A percentile compares a stretch with the other conserved stretches of the same genome.
phyloP scores from a whole-genome alignment of 306 rosid genomes.

The Clitoria ternatea region DNA sequence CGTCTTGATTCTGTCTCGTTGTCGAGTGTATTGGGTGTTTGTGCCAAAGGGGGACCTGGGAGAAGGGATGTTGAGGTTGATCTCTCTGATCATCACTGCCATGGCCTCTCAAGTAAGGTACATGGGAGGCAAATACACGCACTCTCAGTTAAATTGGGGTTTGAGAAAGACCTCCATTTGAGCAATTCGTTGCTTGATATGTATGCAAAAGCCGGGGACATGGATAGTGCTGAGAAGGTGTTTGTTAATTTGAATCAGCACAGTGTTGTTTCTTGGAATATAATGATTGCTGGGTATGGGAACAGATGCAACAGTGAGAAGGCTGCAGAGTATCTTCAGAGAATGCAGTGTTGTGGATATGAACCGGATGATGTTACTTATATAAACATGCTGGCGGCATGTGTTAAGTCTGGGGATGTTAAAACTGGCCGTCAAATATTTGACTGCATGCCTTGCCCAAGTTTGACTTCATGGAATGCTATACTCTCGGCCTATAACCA shows the following conservation, averaged over 20 bases:
- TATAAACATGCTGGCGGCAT: conserved; percentile 59
- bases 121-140: conserved; percentile 55
- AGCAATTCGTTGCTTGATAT: conserved; percentile 70
- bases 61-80: conserved; percentile 42
- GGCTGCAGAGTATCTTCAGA: conserved; percentile 46
- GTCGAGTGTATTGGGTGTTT: conserved; percentile 58
- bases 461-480: conserved; percentile 74
- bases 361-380: conserved; percentile 71
- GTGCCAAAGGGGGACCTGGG: conserved; percentile 42
- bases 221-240: conserved; percentile 56
- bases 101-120: conserved; percentile 11
- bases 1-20: conserved; percentile 59
- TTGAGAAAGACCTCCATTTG: conserved; percentile 60
- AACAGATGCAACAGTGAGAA: conserved; percentile 37
- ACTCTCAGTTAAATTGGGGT: conserved; percentile 57
- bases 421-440: conserved; percentile 58
- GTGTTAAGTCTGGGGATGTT: conserved; percentile 66
- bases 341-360: conserved; percentile 48
- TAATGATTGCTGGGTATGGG: conserved; percentile 76
- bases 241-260: conserved; percentile 37
- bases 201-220: conserved; percentile 62
- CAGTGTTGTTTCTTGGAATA: conserved; percentile 70
- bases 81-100: no score
- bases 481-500: conserved; percentile 65
- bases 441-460: conserved; percentile 54